phyloP scores from a whole-genome alignment of 371 early-diverging fungal genomes.

The Umbelopsis sp. region DNA sequence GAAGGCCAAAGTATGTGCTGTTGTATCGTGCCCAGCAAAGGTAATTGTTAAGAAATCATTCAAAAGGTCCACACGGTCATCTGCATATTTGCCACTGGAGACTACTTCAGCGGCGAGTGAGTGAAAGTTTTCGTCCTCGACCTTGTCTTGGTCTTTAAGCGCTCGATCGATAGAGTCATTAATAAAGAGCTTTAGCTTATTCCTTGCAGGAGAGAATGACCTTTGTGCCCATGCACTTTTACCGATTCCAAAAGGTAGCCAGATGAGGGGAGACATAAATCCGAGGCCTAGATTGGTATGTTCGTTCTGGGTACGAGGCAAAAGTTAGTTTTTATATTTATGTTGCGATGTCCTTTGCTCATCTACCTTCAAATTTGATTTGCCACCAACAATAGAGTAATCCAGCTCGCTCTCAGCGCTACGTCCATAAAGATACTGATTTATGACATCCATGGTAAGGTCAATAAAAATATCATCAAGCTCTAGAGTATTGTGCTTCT shows the following conservation, averaged over 20 bases:
- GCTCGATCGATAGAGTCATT: constrained; percentile 36
- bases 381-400: constrained; percentile 44
- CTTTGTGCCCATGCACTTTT: constrained; percentile 50
- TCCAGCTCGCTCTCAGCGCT: constrained; percentile 31
- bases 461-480: constrained; percentile 43
- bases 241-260: constrained; percentile 51
- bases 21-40: constrained; percentile 55
- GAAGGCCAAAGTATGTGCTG: constrained; percentile 52
- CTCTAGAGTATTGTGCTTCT: constrained; percentile 31
- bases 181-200: constrained; percentile 42
- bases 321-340: too few species aligned
- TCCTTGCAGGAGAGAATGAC: constrained; percentile 37
- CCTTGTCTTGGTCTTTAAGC: constrained; percentile 20
- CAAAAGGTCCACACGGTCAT: constrained; percentile 33
- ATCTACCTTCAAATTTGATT: constrained; percentile 44
- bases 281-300: constrained; percentile 46
- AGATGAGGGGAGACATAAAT: constrained; percentile 46
- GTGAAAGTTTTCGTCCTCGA: constrained; percentile 24
- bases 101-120: constrained; percentile 47
- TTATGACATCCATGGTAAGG: constrained; percentile 55
- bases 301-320: constrained; percentile 28
- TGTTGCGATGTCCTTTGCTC: too few species aligned
- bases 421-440: constrained; percentile 51
- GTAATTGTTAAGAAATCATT: constrained; percentile 47
- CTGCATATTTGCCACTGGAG: constrained; percentile 40